Evolutionary conservation across 306 rosid species (phyloP).

Genomic region (Geum urbanum): DNA sequence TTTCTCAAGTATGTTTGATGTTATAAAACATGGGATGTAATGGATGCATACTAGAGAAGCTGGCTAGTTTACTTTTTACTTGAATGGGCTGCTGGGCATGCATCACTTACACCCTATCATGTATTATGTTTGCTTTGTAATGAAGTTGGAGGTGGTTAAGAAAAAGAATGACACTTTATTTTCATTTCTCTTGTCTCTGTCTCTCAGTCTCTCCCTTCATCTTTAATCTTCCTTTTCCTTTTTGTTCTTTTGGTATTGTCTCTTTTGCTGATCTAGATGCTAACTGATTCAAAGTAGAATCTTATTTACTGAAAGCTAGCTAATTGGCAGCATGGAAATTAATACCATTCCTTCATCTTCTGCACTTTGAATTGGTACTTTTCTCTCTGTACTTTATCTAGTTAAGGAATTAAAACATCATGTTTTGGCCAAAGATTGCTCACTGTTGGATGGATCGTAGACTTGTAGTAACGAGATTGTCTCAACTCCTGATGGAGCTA

Average conservation of each 20-base stretch:
- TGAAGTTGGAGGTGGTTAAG: slow-evolving; percentile 31
- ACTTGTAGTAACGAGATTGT: too few relatives aligned
- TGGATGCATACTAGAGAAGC: slow-evolving; percentile 90
- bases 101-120: slow-evolving; percentile 93
- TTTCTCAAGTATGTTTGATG: slow-evolving; percentile 12
- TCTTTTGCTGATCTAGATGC: slow-evolving; percentile 27
- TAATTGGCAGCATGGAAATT: slow-evolving; percentile 13
- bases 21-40: slow-evolving; percentile 74
- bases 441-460: neutral
- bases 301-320: neutral
- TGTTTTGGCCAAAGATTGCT: neutral
- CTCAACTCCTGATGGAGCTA: too few relatives aligned
- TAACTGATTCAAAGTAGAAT: slow-evolving; percentile 40
- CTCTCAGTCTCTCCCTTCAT: neutral
- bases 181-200: too few relatives aligned
- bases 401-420: neutral
- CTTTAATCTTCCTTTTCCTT: slow-evolving; percentile 15
- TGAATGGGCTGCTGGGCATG: slow-evolving; percentile 72
- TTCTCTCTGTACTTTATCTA: slow-evolving; percentile 1
- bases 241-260: slow-evolving; percentile 20
- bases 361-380: slow-evolving; percentile 33
- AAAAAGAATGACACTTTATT: slow-evolving; percentile 17
- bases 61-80: slow-evolving; percentile 46
- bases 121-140: slow-evolving; percentile 41
- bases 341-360: neutral